A percentile compares a stretch with the other conserved stretches of the same genome.
Evolutionary conservation across 1,284 basidiomycete species (phyloP).

Genomic region (Mycena sp.): DNA sequence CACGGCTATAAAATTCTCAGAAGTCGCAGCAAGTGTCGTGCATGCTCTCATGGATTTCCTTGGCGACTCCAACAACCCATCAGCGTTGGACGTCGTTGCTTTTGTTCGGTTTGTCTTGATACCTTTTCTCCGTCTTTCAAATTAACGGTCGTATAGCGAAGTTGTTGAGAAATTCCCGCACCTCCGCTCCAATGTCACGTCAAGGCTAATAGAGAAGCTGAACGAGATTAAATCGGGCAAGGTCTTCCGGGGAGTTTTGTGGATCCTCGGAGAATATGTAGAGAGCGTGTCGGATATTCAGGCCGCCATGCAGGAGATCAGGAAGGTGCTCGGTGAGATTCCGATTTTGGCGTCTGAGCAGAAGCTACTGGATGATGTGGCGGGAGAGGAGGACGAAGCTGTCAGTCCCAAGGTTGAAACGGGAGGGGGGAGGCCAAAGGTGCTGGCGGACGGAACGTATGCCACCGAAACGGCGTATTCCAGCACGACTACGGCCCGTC

Average conservation of each 20-base stretch:
- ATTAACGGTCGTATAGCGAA: slow-evolving; percentile 61
- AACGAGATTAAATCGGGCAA: slow-evolving; percentile 96
- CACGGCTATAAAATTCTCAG: slow-evolving; percentile 97
- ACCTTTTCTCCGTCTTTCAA: background rate
- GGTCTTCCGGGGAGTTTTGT: slow-evolving; percentile 95
- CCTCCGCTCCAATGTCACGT: slow-evolving; percentile 86
- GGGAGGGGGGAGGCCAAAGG: slow-evolving; percentile 62
- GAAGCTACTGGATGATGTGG: slow-evolving; percentile 80
- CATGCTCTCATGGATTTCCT: slow-evolving; percentile 99
- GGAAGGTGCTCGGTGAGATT: slow-evolving; percentile 93
- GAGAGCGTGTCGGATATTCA: slow-evolving; percentile 74
- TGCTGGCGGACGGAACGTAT: slow-evolving; percentile 97
- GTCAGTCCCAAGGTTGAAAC: slow-evolving; percentile 51
- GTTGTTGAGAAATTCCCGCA: slow-evolving; percentile 98
- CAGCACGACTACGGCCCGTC: slow-evolving; percentile 68
- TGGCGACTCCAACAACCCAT: slow-evolving; percentile 95
- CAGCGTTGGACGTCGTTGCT: slow-evolving; percentile 94
- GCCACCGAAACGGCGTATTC: slow-evolving; percentile 96
- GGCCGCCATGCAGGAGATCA: slow-evolving; percentile 81
- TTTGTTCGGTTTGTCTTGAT: slow-evolving; percentile 81
- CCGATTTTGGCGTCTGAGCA: slow-evolving; percentile 95
- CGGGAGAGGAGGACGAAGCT: slow-evolving; percentile 58
- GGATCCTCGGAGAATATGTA: slow-evolving; percentile 98
- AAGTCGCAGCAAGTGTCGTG: slow-evolving; percentile 96
- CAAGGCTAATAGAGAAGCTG: slow-evolving; percentile 88